A percentile compares a stretch with the other conserved stretches of the same genome.
These are phyloP conservation scores for Ogataea naganishii DNA, from an alignment of 805 yeast genomes.

Conservation along the genomic window DNA sequence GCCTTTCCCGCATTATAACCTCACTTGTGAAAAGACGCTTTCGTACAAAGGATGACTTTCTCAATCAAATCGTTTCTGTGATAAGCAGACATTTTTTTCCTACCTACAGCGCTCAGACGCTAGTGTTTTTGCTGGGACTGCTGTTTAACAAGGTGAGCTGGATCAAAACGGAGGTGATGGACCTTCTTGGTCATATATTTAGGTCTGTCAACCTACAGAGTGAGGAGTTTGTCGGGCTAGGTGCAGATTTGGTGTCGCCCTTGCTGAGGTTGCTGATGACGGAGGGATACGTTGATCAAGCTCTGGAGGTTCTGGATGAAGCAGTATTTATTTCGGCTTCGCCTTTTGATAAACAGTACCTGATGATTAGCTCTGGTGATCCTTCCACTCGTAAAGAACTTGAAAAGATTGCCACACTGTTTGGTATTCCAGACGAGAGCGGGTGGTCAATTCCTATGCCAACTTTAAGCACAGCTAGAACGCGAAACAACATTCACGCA, in stretches of 20 bases:
- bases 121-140: conserved; percentile 70
- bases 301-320: conserved; percentile 83
- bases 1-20: conserved; percentile 59
- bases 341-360: conserved; percentile 81
- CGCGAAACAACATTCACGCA: conserved; percentile 90
- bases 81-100: conserved; percentile 67
- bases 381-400: conserved; percentile 68
- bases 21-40: conserved; percentile 75
- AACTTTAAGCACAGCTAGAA: conserved; percentile 76
- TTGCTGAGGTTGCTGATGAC: conserved; percentile 70
- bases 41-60: conserved; percentile 83
- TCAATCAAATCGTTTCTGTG: conserved; percentile 69
- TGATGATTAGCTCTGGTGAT: conserved; percentile 87
- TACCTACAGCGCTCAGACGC: conserved; percentile 59
- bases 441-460: conserved; percentile 99
- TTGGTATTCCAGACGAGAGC: conserved; percentile 89
- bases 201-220: conserved; percentile 70
- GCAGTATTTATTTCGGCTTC: conserved; percentile 82
- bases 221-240: conserved; percentile 79
- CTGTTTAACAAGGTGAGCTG: conserved; percentile 69
- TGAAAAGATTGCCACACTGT: conserved; percentile 79
- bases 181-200: conserved; percentile 60
- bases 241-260: conserved; percentile 93
- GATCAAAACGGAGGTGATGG: conserved; percentile 78
- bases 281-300: conserved; percentile 81